Evolutionary conservation across 768 basidiomycete genomes (phyloP), one percentile per base, ranked within the genome.

Genomic region (Tulasnella sp.): DNA sequence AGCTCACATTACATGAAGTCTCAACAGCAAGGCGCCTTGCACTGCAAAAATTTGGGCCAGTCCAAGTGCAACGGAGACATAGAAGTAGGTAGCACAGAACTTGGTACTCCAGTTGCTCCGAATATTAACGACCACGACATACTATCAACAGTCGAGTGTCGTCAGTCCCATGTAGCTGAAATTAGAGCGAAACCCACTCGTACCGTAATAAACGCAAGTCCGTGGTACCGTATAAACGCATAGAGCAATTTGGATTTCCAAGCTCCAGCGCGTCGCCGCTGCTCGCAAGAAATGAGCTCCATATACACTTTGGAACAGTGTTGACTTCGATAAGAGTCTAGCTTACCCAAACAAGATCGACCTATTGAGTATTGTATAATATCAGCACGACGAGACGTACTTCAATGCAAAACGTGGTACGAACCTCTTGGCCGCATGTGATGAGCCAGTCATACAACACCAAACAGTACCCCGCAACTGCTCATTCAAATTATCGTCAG

Each of bases 171-270:
- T n/a, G 8, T 8, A 5, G 29, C 26, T 12, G 52, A 5, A 12
- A n/a, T n/a, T n/a, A 14, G 52, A 32, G n/a, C n/a, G n/a, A n/a
- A n/a, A n/a, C n/a, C n/a, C n/a, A n/a, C n/a, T n/a, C 52, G 9
- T 29, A 59, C 52, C 11, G 69, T 62, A 37, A 42, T 26, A 5
- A 34, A 14, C 44, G 7, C 26, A 34, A 70, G 41, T 9, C 69
- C 69, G 16, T 62, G 35, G 44, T 70, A 70, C 14, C 69, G 47
- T 12, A n/a, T 62, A 40, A 70, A 62, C 2, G 19, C 34, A 16
- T 47, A 70, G 6, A 70, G 69, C 9, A 52, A 12, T 29, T 70
- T 70, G 1, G 69, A 70, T 19, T 62, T 62, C 67, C 67, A 67
- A 12, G 9, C 37, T 14, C 52, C 26, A 9, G 52, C 12, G 1